phyloP scores from a whole-genome alignment of 345 rosid genomes.

The Acer yangbiense region DNA sequence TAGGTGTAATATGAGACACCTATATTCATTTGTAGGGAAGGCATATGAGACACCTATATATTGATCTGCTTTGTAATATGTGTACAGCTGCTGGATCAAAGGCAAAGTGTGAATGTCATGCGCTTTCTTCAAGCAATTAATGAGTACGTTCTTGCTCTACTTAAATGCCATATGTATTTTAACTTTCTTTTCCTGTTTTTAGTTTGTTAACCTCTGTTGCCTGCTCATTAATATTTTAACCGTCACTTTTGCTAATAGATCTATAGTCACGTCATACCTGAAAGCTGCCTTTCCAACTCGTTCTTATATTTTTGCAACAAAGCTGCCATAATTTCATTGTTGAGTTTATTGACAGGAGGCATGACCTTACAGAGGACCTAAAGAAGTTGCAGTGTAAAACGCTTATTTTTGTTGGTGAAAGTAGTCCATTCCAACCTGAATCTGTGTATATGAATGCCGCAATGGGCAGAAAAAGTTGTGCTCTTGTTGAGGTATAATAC shows the following conservation, averaged over 20 bases:
- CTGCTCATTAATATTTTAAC: neutral
- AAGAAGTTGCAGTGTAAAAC: conserved; percentile 50
- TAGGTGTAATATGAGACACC: neutral
- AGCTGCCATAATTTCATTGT: conserved; percentile 13
- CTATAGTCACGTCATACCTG: neutral
- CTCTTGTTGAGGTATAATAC: conserved; percentile 56
- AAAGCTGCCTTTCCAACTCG: neutral
- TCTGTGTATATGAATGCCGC: conserved; percentile 49
- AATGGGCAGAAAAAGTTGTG: conserved; percentile 46
- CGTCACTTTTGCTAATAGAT: neutral
- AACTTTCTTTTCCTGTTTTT: neutral
- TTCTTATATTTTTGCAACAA: neutral
- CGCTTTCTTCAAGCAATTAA: conserved; percentile 68
- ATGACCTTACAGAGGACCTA: conserved; percentile 55
- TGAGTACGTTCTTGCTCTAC: conserved; percentile 33
- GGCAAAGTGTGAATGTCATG: conserved; percentile 61
- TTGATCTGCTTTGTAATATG: conserved; percentile 17
- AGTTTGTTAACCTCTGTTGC: neutral
- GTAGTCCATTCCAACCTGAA: conserved; percentile 51
- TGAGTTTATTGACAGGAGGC: conserved; percentile 45
- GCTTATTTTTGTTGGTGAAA: conserved; percentile 64
- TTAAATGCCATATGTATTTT: neutral
- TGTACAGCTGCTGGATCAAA: conserved; percentile 59
- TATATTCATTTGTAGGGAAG: neutral
- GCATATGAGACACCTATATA: neutral